Evolutionary conservation across 148 eudicot species (phyloP), one percentile per base, ranked within the genome.

Genomic region (Selenicereus undatus): DNA sequence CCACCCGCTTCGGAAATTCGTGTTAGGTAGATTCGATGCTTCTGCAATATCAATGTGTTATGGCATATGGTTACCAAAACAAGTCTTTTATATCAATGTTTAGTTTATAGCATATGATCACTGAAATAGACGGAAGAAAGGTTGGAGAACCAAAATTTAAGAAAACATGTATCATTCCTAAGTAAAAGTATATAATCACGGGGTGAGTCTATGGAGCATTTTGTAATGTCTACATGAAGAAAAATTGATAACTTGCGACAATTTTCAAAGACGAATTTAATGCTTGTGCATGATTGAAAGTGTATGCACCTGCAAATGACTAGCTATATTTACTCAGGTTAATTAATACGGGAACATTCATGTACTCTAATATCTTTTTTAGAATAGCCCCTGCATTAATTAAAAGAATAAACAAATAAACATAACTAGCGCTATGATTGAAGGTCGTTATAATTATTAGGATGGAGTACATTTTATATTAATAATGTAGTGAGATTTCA

Each of bases 301-400:
- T 3, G 36, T n/a, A 11, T 18, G 4, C 64, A 84, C 86, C 81
- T 84, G 86, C 17, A 84, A 51, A 64, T 84, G 83, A 21, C 86
- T 84, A 13, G 83, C 78, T 36, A 81, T 21, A 13, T 84, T 74
- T 29, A 39, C 75, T 20, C 79, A 60, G 1, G 83, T 81, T 26
- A 84, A 43, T 81, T 26, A 84, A 43, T 54, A 76, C 78, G 0
- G 71, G 76, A 0, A 64, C 62, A 77, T 74, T 77, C 86, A 84
- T 84, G 36, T 72, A 80, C 51, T 84, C 83, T 45, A 84, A 50
- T 2, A 84, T 81, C 56, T 84, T 84, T 66, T 73, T 84, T 4
- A 83, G 81, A 73, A 80, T 78, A 1, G 71, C 83, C 13, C 75
- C 83, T 84, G 26, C 43, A 77, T 58, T 8, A 52, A 21, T 30